A percentile compares a stretch with the other conserved stretches of the same genome.
Evolutionary conservation across 2,329 filamentous ascomycete species (phyloP).

Genomic region (Kalaharituber pfeilii): DNA sequence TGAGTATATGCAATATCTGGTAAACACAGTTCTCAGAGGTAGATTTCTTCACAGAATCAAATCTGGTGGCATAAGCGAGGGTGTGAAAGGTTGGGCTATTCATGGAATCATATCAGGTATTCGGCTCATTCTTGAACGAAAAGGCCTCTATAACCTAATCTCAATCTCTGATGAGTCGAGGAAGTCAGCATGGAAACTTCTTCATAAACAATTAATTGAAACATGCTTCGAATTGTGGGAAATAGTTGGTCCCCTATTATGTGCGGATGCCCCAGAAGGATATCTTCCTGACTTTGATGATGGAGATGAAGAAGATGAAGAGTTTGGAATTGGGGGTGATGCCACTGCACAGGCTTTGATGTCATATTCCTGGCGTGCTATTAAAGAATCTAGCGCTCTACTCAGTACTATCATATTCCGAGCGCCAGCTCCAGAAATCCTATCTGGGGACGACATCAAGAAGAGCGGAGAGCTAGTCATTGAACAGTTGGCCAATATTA

Average conservation of each 20-base stretch:
- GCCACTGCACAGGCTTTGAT: slow-evolving; percentile 66
- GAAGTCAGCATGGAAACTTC: slow-evolving; percentile 25
- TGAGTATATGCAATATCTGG: neutral
- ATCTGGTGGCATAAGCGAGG: neutral
- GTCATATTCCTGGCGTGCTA: slow-evolving; percentile 83
- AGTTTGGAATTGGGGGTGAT: slow-evolving; percentile 29
- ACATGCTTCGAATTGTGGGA: slow-evolving; percentile 57
- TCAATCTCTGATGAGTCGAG: slow-evolving; percentile 22
- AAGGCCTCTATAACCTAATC: slow-evolving; percentile 1
- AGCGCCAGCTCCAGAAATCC: slow-evolving; percentile 24
- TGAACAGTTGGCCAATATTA: slow-evolving; percentile 59
- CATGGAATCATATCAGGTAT: slow-evolving; percentile 31
- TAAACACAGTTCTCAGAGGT: neutral
- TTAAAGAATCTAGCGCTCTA: slow-evolving; percentile 55
- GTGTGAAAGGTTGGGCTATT: slow-evolving; percentile 26
- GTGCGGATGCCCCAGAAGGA: slow-evolving; percentile 87
- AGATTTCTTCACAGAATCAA: neutral
- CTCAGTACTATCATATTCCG: slow-evolving; percentile 27
- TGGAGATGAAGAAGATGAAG: slow-evolving; percentile 31
- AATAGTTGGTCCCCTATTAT: slow-evolving; percentile 59
- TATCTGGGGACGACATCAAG: slow-evolving; percentile 34
- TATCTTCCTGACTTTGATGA: slow-evolving; percentile 58
- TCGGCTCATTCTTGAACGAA: slow-evolving; percentile 19
- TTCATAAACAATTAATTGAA: slow-evolving; percentile 41
- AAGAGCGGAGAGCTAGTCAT: slow-evolving; percentile 56